A percentile compares a stretch with the other conserved stretches of the same genome.
Conservation (phyloP, 2,329 filamentous ascomycete genomes). For the Pseudogymnoascus sp. region DNA sequence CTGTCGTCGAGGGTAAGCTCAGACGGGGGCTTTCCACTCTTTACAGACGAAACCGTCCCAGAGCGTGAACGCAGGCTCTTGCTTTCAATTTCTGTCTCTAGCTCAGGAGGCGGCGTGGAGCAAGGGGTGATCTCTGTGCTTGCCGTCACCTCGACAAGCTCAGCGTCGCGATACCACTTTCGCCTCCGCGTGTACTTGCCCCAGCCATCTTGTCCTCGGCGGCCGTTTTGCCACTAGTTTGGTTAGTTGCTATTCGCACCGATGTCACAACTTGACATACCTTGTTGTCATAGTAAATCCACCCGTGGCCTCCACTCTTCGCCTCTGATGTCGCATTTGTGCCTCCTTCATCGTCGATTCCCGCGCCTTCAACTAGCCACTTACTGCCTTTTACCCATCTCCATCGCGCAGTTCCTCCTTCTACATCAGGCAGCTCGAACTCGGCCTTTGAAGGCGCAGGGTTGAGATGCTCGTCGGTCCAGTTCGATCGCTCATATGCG, state of each 20-base stretch:
- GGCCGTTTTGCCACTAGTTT: conserved; percentile 76
- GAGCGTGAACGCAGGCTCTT: background rate
- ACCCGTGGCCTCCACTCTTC: conserved; percentile 51
- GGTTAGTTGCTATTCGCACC: background rate
- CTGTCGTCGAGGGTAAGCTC: conserved; percentile 9
- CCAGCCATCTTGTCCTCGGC: conserved; percentile 82
- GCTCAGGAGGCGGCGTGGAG: conserved; percentile 29
- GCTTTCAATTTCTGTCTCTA: background rate
- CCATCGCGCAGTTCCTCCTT: conserved; percentile 57
- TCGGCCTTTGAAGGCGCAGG: conserved; percentile 66
- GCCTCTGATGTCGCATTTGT: conserved; percentile 28
- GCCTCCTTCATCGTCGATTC: conserved; percentile 43
- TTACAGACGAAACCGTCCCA: background rate
- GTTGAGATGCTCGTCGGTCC: conserved; percentile 96
- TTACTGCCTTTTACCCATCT: conserved; percentile 78
- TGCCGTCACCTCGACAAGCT: conserved; percentile 68
- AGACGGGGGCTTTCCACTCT: background rate
- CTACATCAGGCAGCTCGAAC: conserved; percentile 61
- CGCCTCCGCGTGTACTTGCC: conserved; percentile 84
- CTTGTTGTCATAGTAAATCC: conserved; percentile 99
- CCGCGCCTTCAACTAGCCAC: conserved; percentile 77
- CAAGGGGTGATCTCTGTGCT: conserved; percentile 37
- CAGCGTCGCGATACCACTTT: conserved; percentile 95
- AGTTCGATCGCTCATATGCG: conserved; percentile 79
- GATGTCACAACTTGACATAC: conserved; percentile 37